These are phyloP conservation scores for Psidium guajava DNA, from an alignment of 345 rosid genomes.

Conservation along the genomic window DNA sequence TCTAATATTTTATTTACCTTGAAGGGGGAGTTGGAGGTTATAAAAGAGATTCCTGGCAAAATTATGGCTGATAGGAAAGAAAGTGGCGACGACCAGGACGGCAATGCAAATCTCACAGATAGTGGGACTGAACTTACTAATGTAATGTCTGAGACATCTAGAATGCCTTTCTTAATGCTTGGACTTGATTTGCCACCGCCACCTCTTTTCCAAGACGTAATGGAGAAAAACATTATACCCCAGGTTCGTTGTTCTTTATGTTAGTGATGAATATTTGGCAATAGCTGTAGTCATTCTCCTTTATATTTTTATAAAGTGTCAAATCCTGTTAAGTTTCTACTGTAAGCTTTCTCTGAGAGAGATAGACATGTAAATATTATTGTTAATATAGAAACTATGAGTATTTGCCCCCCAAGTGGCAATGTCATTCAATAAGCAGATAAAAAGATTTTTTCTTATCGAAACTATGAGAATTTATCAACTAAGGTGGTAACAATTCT, in stretches of 20 bases:
- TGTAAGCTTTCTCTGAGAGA: neutral
- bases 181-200: conserved; percentile 98
- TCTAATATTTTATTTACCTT: conserved; percentile 1
- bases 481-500: neutral
- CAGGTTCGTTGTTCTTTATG: conserved; percentile 42
- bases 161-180: conserved; percentile 94
- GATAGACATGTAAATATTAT: neutral
- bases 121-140: conserved; percentile 14
- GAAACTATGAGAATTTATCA: neutral
- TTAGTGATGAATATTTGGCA: neutral
- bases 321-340: neutral
- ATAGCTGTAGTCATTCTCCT: neutral
- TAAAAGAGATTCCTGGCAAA: conserved; percentile 59
- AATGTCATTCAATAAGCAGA: neutral
- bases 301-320: neutral
- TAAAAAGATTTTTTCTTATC: neutral
- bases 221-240: conserved; percentile 98
- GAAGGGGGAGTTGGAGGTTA: conserved; percentile 86
- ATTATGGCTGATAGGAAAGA: conserved; percentile 34
- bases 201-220: conserved; percentile 91
- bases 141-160: conserved; percentile 40
- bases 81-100: conserved; percentile 24
- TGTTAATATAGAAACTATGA: neutral
- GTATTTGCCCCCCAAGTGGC: neutral
- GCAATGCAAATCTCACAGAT: conserved; percentile 2